phyloP scores from a whole-genome alignment of 257 asterid genomes.

The Solanum ossicruentum region DNA sequence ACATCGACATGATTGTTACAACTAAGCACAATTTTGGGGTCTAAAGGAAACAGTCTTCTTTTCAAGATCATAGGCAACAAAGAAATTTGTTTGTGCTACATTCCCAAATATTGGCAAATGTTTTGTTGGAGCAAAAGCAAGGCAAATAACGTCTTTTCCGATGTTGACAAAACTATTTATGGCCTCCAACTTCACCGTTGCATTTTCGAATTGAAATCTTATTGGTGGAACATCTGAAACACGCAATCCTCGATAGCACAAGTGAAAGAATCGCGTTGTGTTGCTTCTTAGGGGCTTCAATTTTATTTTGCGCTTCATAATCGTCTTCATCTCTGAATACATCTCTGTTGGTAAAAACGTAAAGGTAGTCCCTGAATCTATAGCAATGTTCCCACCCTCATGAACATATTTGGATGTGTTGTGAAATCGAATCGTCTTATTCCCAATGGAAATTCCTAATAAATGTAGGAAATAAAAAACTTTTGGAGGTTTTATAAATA shows the following conservation, averaged over 20 bases:
- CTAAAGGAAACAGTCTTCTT: background rate
- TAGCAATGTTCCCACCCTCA: constrained; percentile 30
- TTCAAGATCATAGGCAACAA: constrained; percentile 8
- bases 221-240: constrained; percentile 14
- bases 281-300: background rate
- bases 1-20: background rate
- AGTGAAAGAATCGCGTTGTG: constrained; percentile 8
- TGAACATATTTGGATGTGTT: background rate
- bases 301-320: constrained; percentile 1
- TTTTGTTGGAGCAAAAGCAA: constrained; percentile 19
- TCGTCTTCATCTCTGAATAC: background rate
- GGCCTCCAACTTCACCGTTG: constrained; percentile 32
- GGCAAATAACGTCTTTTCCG: constrained; percentile 11
- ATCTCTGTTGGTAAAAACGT: constrained; percentile 27
- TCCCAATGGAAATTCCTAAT: constrained; percentile 34
- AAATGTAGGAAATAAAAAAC: constrained; percentile 36
- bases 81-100: constrained; percentile 7
- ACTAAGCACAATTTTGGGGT: constrained; percentile 1
- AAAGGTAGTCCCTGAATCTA: constrained; percentile 51
- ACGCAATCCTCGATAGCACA: constrained; percentile 18
- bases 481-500: background rate
- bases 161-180: constrained; percentile 15
- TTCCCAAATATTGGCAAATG: constrained; percentile 21
- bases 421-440: background rate
- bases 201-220: constrained; percentile 43